Percentiles rank a stretch among this genome's conserved stretches.
Evolutionary conservation across 148 eudicot species (phyloP).

Genomic region (Agrostemma githago): DNA sequence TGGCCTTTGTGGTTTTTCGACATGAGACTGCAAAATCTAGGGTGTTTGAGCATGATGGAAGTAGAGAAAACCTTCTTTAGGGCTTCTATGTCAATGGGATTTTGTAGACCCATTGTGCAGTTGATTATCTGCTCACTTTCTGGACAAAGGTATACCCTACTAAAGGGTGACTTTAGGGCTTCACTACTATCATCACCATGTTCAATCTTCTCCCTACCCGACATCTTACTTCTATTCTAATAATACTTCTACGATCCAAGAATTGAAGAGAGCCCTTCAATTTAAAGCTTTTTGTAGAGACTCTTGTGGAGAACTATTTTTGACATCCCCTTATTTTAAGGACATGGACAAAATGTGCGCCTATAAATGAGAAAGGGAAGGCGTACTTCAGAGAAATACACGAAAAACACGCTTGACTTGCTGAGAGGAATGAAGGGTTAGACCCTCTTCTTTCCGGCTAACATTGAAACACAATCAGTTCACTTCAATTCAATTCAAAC

Average conservation of each 20-base stretch:
- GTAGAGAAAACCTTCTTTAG: conserved; percentile 32
- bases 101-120: conserved; percentile 36
- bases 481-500: no score
- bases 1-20: conserved; percentile 34
- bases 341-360: no score
- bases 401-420: no score
- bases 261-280: neutral
- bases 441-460: no score
- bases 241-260: neutral
- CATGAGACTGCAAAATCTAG: conserved; percentile 69
- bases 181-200: neutral
- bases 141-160: conserved; percentile 39
- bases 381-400: no score
- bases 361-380: no score
- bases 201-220: neutral
- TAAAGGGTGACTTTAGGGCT: conserved; percentile 19
- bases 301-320: neutral
- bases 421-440: no score
- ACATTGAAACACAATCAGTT: no score
- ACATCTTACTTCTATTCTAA: neutral
- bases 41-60: conserved; percentile 50
- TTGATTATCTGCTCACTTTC: conserved; percentile 44
- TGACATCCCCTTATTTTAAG: no score
- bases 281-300: neutral
- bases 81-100: conserved; percentile 38